Conservation (phyloP, 805 yeast species). For the Schwanniomyces pseudopolymorphus region DNA sequence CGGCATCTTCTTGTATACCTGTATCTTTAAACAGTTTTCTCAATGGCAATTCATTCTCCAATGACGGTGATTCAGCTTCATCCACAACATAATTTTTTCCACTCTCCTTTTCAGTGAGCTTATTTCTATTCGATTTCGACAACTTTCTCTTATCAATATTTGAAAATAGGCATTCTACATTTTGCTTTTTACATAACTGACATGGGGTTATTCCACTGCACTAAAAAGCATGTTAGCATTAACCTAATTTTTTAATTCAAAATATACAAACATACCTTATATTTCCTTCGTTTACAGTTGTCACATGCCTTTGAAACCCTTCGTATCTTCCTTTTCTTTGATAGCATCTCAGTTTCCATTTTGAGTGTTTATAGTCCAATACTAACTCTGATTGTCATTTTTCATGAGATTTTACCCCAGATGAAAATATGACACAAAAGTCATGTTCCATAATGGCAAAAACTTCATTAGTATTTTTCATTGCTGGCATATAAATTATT, state of each 20-base stretch:
- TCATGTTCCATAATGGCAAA: neutral
- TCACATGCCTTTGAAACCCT: conserved; percentile 51
- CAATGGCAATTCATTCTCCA: too few species aligned
- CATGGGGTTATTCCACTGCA: conserved; percentile 35
- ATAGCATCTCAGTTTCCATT: neutral
- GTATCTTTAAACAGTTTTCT: neutral
- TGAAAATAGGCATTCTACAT: conserved; percentile 29
- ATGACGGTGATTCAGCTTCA: neutral
- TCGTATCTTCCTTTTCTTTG: neutral
- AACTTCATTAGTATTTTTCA: neutral
- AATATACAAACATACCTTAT: conserved; percentile 12
- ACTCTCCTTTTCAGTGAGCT: neutral
- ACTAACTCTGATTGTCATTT: neutral
- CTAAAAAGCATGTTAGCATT: conserved; percentile 2
- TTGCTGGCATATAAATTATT: neutral
- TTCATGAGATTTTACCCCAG: neutral
- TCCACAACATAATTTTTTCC: neutral
- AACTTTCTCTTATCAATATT: conserved; percentile 17
- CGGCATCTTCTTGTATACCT: neutral
- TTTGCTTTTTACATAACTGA: conserved; percentile 27
- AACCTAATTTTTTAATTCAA: neutral
- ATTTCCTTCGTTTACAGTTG: conserved; percentile 43
- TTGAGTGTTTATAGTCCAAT: neutral
- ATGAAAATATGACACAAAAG: neutral
- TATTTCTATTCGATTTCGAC: conserved; percentile 3